Evolutionary conservation across 495 filamentous ascomycete genomes (phyloP).

Genomic region (Xylaria acuta): DNA sequence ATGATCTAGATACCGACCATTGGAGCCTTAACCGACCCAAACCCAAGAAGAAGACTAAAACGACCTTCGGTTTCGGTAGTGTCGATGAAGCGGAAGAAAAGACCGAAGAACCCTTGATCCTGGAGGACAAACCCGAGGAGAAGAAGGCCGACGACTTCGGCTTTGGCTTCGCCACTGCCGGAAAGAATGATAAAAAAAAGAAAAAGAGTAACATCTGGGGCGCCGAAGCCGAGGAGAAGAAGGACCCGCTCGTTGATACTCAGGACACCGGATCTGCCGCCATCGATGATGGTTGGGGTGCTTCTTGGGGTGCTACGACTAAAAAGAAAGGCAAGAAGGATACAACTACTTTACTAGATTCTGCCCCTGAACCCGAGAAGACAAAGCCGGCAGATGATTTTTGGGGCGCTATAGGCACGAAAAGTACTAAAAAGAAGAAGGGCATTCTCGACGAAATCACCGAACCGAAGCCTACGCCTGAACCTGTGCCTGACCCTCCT

Average conservation of each 20-base stretch:
- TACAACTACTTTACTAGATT: constrained; percentile 31
- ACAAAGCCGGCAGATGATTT: constrained; percentile 25
- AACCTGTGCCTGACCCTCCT: constrained; percentile 28
- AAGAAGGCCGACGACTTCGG: constrained; percentile 42
- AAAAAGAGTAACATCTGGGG: constrained; percentile 44
- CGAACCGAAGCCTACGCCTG: constrained; percentile 29
- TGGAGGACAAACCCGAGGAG: constrained; percentile 33
- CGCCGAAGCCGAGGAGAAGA: constrained; percentile 38
- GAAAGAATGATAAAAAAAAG: constrained; percentile 48
- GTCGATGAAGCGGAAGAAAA: constrained; percentile 46
- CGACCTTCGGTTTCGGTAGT: constrained; percentile 45
- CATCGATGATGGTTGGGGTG: constrained; percentile 39
- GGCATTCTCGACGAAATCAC: constrained; percentile 33
- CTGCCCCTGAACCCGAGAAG: constrained; percentile 24
- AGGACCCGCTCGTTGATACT: constrained; percentile 30
- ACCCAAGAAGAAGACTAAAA: constrained; percentile 52
- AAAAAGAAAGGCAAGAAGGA: constrained; percentile 48
- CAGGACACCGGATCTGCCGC: constrained; percentile 29
- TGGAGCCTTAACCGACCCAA: constrained; percentile 50
- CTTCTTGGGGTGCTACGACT: constrained; percentile 38
- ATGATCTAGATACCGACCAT: constrained; percentile 38
- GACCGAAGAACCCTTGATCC: constrained; percentile 30
- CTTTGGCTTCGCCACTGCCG: constrained; percentile 40
- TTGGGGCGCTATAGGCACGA: constrained; percentile 32
- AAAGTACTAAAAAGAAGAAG: constrained; percentile 39